A percentile compares a stretch with the other conserved stretches of the same genome.
Evolutionary conservation across 164 flowering plant species (phyloP).

Genomic region (Dillenia suffruticosa): DNA sequence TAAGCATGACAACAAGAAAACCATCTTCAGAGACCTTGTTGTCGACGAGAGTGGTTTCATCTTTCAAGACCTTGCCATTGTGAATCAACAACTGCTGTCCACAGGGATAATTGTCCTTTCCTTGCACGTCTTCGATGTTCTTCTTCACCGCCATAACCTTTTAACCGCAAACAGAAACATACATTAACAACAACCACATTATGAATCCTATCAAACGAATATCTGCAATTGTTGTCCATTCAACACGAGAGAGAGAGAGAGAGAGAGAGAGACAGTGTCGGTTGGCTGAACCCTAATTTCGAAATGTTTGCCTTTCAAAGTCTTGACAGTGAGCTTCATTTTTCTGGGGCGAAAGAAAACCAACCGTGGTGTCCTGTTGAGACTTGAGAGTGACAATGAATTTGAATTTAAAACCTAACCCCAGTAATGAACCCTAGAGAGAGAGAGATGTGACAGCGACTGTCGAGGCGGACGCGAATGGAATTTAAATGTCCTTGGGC

Average conservation of each 20-base stretch:
- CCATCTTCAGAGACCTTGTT: slow-evolving; percentile 94
- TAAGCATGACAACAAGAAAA: slow-evolving; percentile 98
- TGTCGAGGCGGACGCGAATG: too few species aligned
- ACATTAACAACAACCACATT: not conserved
- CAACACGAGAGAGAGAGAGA: not conserved
- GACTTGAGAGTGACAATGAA: too few species aligned
- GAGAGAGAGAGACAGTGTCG: slow-evolving; percentile 51
- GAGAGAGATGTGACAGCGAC: too few species aligned
- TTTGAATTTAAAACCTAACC: too few species aligned
- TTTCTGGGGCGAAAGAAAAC: too few species aligned
- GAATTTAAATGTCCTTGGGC: too few species aligned
- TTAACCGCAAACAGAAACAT: not conserved
- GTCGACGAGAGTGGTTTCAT: slow-evolving; percentile 85
- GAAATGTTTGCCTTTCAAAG: slow-evolving; percentile 95
- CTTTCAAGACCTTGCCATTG: slow-evolving; percentile 97
- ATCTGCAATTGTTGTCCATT: not conserved
- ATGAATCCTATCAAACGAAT: not conserved
- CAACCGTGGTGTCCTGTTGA: too few species aligned
- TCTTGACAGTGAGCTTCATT: slow-evolving; percentile 98
- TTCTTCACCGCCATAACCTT: slow-evolving; percentile 87
- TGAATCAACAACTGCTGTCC: slow-evolving; percentile 93
- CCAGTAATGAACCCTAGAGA: too few species aligned
- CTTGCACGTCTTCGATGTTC: slow-evolving; percentile 88
- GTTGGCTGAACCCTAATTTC: slow-evolving; percentile 80
- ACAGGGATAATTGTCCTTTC: slow-evolving; percentile 93